Evolutionary conservation across 78 protist species (phyloP).

Genomic region (Pigoraptor vietnamica): DNA sequence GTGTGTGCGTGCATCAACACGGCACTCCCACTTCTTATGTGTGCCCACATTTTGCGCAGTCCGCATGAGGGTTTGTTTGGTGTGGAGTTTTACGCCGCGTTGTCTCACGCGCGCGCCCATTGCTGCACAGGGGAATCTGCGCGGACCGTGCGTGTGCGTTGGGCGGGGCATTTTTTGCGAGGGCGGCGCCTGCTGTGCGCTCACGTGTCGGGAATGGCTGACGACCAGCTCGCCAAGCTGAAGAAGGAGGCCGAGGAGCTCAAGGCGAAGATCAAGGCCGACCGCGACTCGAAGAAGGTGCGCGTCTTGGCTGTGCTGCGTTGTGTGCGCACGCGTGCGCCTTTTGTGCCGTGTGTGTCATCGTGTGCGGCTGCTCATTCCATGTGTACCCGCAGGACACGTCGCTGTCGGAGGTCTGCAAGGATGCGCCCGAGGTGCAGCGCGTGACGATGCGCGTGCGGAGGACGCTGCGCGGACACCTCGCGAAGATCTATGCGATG

Average conservation of each 20-base stretch:
- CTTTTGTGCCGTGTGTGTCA: background rate
- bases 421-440: background rate
- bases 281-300: background rate
- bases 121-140: too few species aligned
- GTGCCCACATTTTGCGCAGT: too few species aligned
- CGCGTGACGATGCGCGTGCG: slow-evolving; percentile 24
- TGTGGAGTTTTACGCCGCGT: too few species aligned
- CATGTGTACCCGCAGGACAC: background rate
- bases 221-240: background rate
- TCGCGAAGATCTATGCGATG: slow-evolving; percentile 91
- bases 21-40: too few species aligned
- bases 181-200: too few species aligned
- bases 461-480: slow-evolving; percentile 83
- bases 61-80: too few species aligned
- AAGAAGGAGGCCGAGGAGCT: background rate
- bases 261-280: background rate
- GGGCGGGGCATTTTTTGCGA: too few species aligned
- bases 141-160: too few species aligned
- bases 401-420: background rate
- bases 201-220: background rate
- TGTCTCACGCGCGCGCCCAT: too few species aligned
- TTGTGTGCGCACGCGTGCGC: background rate
- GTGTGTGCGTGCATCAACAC: too few species aligned
- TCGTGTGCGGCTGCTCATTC: background rate
- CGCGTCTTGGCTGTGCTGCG: background rate